These are phyloP conservation scores for Triticum timopheevii DNA, from an alignment of 176 grass and related monocot genomes.

Conservation along the genomic window DNA sequence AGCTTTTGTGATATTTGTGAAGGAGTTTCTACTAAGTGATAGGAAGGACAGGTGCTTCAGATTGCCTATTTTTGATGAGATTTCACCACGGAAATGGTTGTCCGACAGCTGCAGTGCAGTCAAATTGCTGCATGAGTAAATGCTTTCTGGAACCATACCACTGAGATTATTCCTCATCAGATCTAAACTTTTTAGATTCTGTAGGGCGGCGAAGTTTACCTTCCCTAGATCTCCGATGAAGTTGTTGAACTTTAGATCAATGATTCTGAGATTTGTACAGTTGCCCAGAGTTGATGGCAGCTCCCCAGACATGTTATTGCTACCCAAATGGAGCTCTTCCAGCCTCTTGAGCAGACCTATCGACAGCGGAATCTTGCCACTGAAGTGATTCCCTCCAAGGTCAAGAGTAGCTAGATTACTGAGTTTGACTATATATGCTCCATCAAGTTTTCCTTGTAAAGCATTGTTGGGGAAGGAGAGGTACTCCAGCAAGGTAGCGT, in stretches of 20 bases:
- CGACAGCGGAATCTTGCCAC: not conserved
- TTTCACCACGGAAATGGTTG: not conserved
- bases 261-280: not conserved
- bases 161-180: not conserved
- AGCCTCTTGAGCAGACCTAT: not conserved
- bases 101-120: not conserved
- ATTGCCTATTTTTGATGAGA: not conserved
- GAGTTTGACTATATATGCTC: constrained; percentile 5
- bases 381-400: not conserved
- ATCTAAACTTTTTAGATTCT: not conserved
- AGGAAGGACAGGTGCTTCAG: too few relatives aligned
- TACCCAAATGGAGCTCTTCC: not conserved
- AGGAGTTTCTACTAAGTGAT: too few relatives aligned
- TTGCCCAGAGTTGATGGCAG: not conserved
- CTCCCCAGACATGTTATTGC: constrained; percentile 1
- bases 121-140: not conserved
- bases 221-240: not conserved
- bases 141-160: constrained; percentile 12
- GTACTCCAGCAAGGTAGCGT: not conserved
- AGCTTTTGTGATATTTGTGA: too few relatives aligned
- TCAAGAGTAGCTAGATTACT: constrained; percentile 22
- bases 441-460: not conserved
- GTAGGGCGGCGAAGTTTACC: not conserved
- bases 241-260: constrained; percentile 1
- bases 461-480: constrained; percentile 20